Base-by-base conservation (phyloP, 768 basidiomycete species). In the Cantharellus anzutake region DNA sequence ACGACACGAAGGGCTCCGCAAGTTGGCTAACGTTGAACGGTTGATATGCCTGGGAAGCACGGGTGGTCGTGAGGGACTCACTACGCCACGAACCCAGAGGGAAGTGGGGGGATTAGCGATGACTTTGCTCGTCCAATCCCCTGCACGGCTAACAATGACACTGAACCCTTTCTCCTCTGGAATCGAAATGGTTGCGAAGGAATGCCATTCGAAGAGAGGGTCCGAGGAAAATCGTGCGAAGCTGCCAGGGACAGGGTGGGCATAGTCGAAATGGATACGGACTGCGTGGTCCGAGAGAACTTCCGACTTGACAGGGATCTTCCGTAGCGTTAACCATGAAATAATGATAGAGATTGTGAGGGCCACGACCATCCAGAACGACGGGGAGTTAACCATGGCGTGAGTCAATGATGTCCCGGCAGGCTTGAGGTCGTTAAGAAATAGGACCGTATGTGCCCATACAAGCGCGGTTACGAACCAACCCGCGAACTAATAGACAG, bases 311-410 rank as follows among this genome's bases (percentile, higher is more conserved):
- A 82, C 78, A 4, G 75, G 71, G 5, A 79, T 61, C 66, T 79
- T 78, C 60, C 78, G 73, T 3, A 82, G 72, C 51, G 78, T 70
- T n/a, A 74, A 40, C 80, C 80, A 82, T n/a, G 80, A 79, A 14
- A 78, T 67, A 52, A 78, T 73, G 60, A 81, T 77, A 20, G 78
- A 81, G 35, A 73, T 66, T 51, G 78, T 78, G 66, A 80, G 68
- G 52, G 78, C 66, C n/a, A 74, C 66, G 16, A 79, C 72, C 34
- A 82, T 67, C 80, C 80, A 82, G 66, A 82, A 78, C 11, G 78
- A 73, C 51, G 74, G 63, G 3, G 75, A 70, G 34, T 70, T 67
- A 3, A 75, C 66, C 48, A 80, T 67, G 3, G 76, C 74, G 51
- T 73, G 67, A 11, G 73, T 72, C 4, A 80, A 71, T 4, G 72